Evolutionary conservation across 2,329 filamentous ascomycete genomes (phyloP), one percentile per base, ranked within the genome.

Genomic region (Ramularia collo-cygni): DNA sequence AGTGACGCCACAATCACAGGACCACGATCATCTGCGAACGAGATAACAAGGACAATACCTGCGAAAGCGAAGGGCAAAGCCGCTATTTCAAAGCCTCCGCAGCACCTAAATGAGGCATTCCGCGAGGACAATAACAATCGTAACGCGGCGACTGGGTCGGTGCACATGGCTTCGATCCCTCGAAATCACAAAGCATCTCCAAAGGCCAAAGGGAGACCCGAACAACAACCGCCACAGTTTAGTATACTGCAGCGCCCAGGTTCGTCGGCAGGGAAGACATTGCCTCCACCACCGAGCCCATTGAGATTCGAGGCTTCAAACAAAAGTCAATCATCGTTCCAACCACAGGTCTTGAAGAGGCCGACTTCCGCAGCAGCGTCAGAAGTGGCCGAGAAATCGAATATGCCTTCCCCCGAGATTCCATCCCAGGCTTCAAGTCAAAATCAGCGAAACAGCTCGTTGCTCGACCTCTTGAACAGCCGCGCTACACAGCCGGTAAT

Each of bases 1-100:
- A 44, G 47, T 9, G 50, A 54, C 35, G 32, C 35, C 9, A 49
- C 50, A 9, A 44, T 48, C 6, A 18, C 26, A 3, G 36, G 43
- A 28, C 41, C 53, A 32, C 47, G 41, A 17, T 33, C 51, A 7
- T 57, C 55, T 3, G 21, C 61, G 40, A 58, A 58, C 19, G 59
- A 60, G 43, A 55, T 60, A 30, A 61, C 58, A 4, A 45, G 58
- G 28, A 60, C 57, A 4, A 31, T 63, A 17, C 58, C 58, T 10
- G 10, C 35, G 29, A 54, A 47, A 24, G 21, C 6, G 21, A 24
- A 24, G 21, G 10, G 10, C 21, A 24, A 24, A 24, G 21, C 21
- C 6, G 6, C 21, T 6, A 6, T 24, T 6, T 10, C 6, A 24
- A 24, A 24, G 10, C 10, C 21, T 6, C 6, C 21, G 10, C 6